Evolutionary conservation across 495 filamentous ascomycete genomes (phyloP).

Genomic region (Poronia punctata): DNA sequence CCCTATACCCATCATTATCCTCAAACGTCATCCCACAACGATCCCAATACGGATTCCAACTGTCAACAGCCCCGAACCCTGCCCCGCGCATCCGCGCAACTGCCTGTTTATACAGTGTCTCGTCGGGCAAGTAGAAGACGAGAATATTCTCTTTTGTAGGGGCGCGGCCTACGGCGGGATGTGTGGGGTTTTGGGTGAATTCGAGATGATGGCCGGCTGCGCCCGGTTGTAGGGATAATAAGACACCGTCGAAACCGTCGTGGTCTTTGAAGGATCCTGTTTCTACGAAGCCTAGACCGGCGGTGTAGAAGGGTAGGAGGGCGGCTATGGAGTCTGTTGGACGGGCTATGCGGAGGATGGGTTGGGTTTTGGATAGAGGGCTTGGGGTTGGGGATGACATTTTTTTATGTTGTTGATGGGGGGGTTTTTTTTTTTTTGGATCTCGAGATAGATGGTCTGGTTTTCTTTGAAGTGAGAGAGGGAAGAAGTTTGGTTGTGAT

Average conservation of each 20-base stretch:
- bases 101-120: conserved; percentile 10
- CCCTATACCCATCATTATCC: conserved; percentile 29
- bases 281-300: conserved; percentile 26
- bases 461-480: too few relatives aligned
- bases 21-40: conserved; percentile 29
- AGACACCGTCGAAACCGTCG: conserved; percentile 26
- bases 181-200: conserved; percentile 20
- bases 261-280: conserved; percentile 20
- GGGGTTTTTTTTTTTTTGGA: too few relatives aligned
- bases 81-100: conserved; percentile 18
- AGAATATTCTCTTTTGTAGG: conserved; percentile 30
- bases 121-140: conserved; percentile 26
- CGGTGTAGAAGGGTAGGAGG: conserved; percentile 27
- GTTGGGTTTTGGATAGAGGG: conserved; percentile 3
- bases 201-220: conserved; percentile 26
- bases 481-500: too few relatives aligned
- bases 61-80: conserved; percentile 18
- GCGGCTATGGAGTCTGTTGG: conserved; percentile 26
- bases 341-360: conserved; percentile 28
- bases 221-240: conserved; percentile 9
- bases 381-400: too few relatives aligned
- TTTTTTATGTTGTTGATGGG: too few relatives aligned
- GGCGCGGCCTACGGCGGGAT: conserved; percentile 20
- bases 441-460: too few relatives aligned
- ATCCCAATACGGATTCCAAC: conserved; percentile 31